Base-by-base conservation (phyloP, 1,139 yeast genomes). In the Candida pseudocylindracea region DNA sequence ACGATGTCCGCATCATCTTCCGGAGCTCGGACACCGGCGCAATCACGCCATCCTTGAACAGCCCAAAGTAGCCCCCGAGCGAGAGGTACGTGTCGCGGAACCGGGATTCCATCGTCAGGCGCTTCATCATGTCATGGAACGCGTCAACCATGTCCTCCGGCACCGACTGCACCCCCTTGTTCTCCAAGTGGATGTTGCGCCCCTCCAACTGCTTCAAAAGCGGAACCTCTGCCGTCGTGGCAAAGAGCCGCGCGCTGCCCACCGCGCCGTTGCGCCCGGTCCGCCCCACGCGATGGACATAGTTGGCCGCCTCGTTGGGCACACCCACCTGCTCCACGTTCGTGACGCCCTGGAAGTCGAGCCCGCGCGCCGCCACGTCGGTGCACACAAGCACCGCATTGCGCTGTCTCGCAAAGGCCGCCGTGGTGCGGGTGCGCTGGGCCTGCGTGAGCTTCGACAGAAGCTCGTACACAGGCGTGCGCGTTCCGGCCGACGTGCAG, bases 251-350 rank as follows among this genome's bases (percentile, higher is more conserved):
- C 56, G 10, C 94, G 76, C 7, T 63, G 57, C 33, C 98, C 96
- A 6, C 49, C 49, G 33, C 67, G 68, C 1, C 95, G 96, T 0
- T 95, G 47, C 98, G 67, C 27, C 96, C 98, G 1, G 98, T 88
- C 51, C 98, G 71, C 33, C 98, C 98, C 35, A 88, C 78, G 45
- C 96, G 63, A 50, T 88, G 98, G 26, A 88, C 69, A 44, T 83
- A 88, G 38, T 78, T 85, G 38, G 83, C 94, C 13, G 40, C 67
- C 31, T 61, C 60, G 37, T 61, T 65, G 10, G 83, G 57, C 91
- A 85, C 76, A 44, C 85, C 93, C 45, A 64, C 83, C 49, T 88
- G 88, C 11, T 85, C 53, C 7, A 88, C 96, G 31, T 85, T 51
- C 0, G 91, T 67, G 8, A 88, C 93, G 42, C 79, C 67, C 0